Base-by-base conservation (phyloP, 192 early-diverging fungal species). In the Mortierella antarctica region DNA sequence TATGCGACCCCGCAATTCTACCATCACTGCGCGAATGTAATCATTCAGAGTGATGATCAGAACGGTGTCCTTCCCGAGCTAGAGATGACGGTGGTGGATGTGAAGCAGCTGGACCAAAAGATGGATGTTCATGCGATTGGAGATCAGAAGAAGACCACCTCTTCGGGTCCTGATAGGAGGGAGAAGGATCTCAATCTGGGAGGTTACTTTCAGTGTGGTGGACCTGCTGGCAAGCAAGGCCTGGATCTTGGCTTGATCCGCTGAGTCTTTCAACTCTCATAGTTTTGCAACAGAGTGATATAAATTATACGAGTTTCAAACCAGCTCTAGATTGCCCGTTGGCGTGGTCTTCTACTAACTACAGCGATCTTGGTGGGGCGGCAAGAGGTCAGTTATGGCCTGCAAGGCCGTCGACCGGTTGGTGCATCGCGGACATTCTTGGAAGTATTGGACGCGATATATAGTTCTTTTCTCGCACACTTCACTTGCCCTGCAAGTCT, bases 21-120 rank as follows among this genome's bases (percentile, higher is more conserved):
- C 83, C 90, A 89, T 85, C 90, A 92, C 78, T 92, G 91, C 63
- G 91, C 89, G 21, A 89, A 92, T 77, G 81, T 93, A 12, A 85
- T 84, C 31, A 87, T 93, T 71, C 67, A 73, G 13, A 86, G 89
- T 18, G 50, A 20, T 31, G 64, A 51, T 17, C 44, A 65, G 57
- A 51, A 60, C 2, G 73, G 73, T 5, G 51, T 39, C 17, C 23
- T 74, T 21, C 73, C 73, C 7, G 47, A 57, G 40, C 45, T 74
- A 13, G 45, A 59, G 23, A 74, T 74, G 73, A 74, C 73, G 20
- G 21, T 62, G 2, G 57, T 47, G 2, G 65, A 74, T 62, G 65
- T 74, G 2, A 46, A 61, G 51, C 65, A 67, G 23, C 5, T 58
- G 14, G 65, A 58, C 2, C 47, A 62, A 20, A 67, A 62, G 47